Conservation (phyloP, 2,329 filamentous ascomycete species). For the Trichoderma sp. region DNA sequence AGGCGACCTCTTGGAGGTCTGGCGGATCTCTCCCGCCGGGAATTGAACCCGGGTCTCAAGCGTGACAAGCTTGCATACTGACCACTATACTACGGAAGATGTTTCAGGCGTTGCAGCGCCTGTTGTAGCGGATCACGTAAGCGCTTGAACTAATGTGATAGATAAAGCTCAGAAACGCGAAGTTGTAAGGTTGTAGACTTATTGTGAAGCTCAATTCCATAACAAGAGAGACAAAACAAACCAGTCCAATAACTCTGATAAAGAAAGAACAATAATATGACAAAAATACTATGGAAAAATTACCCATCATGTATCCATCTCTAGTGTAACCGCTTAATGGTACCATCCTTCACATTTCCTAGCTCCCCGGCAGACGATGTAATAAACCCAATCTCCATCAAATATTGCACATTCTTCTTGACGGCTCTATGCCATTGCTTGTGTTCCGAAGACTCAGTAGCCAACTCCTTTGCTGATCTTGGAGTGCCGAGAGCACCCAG, state of each 20-base stretch:
- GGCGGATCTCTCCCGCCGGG: slow-evolving; percentile 21
- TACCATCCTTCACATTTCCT: neutral
- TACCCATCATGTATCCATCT: too few species aligned
- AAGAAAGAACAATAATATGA: neutral
- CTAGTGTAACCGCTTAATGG: neutral
- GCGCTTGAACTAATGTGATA: neutral
- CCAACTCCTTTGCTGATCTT: neutral
- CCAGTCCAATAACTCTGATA: neutral
- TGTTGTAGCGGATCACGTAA: slow-evolving; percentile 20
- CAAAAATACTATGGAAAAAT: neutral
- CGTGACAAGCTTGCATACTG: slow-evolving; percentile 22
- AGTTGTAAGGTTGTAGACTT: neutral
- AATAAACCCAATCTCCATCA: slow-evolving; percentile 9
- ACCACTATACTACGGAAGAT: slow-evolving; percentile 22
- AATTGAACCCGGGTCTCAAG: slow-evolving; percentile 22
- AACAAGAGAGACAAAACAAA: neutral
- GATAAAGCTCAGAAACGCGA: neutral
- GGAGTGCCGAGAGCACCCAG: slow-evolving; percentile 11
- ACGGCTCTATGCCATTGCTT: neutral
- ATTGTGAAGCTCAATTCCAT: neutral
- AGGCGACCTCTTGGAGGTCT: neutral
- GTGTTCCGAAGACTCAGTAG: neutral
- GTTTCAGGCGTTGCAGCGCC: slow-evolving; percentile 13
- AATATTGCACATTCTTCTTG: slow-evolving; percentile 2
- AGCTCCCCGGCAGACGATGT: neutral